Base-by-base conservation (phyloP, 2,329 filamentous ascomycete genomes). In the Stagonosporopsis rhizophila region DNA sequence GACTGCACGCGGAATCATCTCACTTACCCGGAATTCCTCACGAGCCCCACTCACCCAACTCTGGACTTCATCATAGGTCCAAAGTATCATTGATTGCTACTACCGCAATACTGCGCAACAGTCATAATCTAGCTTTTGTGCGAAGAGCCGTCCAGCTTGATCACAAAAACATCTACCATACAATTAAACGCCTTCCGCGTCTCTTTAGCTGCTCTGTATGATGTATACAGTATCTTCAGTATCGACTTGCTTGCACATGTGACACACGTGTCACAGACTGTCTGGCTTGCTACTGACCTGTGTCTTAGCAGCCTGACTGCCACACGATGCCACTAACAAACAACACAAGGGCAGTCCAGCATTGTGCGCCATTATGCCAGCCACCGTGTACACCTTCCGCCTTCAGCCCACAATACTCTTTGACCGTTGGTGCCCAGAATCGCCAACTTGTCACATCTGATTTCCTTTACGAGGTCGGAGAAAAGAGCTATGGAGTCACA, bases 1-100 rank as follows among this genome's bases (percentile, higher is more conserved):
- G 53, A 56, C 37, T 56, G 42, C 46, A 56, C 42, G 38, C 44
- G 44, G 53, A 56, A 38, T 52, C 30, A 40, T 44, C 37, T 37
- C 6, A 44, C 42, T 14, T 30, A 15, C 23, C 34, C 53, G 47
- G 53, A 56, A 25, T 47, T 28, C 25, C 30, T 39, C 47, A 56
- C 42, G 40, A 27, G 30, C 22, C 28, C 42, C 37, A 42, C 37
- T 9, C 40, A 2, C 20, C 17, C 35, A 19, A 38, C 4, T 8
- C 22, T 23, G 23, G 17, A 17, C 27, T 38, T 1, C 14, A 14
- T 20, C 4, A 23, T 20, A 42, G 2, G 2, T 7, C 22, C 28
- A 14, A 14, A 38, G 9, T 11, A 23, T 34, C 20, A 9, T 35
- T 28, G 7, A 20, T 30, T 23, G n/a, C 20, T 20, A 6, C n/a